phyloP scores from a whole-genome alignment of 768 basidiomycete species.

The Phanerochaete sordida region DNA sequence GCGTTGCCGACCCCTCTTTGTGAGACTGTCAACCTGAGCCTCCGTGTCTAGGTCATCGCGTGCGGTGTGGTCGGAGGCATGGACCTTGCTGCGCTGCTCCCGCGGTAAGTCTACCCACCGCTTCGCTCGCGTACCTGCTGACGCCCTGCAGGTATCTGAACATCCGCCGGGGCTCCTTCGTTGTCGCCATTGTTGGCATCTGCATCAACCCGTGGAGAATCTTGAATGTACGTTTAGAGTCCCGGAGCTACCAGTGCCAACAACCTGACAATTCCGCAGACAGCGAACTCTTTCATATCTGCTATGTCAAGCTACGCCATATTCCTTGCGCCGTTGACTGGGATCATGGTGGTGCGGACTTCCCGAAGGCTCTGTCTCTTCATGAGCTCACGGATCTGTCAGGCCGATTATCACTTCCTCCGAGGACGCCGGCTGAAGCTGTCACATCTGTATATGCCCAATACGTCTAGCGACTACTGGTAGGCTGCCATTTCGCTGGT shows the following conservation, averaged over 20 bases:
- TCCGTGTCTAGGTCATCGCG: constrained; percentile 23
- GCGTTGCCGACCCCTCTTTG: too few relatives aligned
- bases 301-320: constrained; percentile 30
- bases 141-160: constrained; percentile 13
- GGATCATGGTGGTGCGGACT: constrained; percentile 31
- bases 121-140: too few relatives aligned
- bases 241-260: not conserved
- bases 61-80: constrained; percentile 32
- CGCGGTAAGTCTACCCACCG: constrained; percentile 11
- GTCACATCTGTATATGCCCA: constrained; percentile 27
- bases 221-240: constrained; percentile 23
- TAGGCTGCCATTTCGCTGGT: not conserved
- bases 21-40: too few relatives aligned
- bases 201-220: constrained; percentile 32
- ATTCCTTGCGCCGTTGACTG: constrained; percentile 30
- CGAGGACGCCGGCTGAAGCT: constrained; percentile 25
- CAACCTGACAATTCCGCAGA: constrained; percentile 5
- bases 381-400: not conserved
- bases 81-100: constrained; percentile 29
- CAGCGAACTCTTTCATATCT: constrained; percentile 25
- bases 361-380: not conserved
- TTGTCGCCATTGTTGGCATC: constrained; percentile 28
- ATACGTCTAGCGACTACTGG: constrained; percentile 27
- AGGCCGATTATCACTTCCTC: constrained; percentile 29
- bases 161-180: constrained; percentile 29